Evolutionary conservation across 1,284 basidiomycete species (phyloP).

Genomic region (Trichosporon coremiiforme): DNA sequence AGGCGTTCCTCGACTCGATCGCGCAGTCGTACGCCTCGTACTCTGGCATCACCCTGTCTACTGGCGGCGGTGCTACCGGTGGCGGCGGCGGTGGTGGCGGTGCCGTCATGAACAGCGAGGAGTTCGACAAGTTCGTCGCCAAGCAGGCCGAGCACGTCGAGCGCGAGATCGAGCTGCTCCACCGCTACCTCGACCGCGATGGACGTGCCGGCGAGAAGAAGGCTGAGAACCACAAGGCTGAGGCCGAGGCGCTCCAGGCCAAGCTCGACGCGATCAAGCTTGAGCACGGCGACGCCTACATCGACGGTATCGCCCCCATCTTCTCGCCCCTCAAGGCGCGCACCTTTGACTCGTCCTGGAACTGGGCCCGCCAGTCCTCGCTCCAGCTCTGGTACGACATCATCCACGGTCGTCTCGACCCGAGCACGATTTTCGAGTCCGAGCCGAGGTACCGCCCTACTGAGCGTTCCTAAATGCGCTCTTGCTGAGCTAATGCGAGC

Average conservation of each 20-base stretch:
- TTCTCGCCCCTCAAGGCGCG: constrained; percentile 96
- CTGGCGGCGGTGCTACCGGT: constrained; percentile 64
- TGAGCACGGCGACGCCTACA: constrained; percentile 84
- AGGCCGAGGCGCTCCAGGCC: constrained; percentile 68
- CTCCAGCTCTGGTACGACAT: constrained; percentile 97
- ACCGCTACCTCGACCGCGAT: constrained; percentile 93
- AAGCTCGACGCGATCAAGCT: constrained; percentile 76
- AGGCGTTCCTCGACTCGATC: constrained; percentile 86
- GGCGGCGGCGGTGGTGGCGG: constrained; percentile 68
- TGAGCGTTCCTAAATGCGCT: constrained; percentile 22
- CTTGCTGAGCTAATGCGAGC: too few species aligned
- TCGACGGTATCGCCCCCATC: constrained; percentile 89
- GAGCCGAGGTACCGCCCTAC: constrained; percentile 39
- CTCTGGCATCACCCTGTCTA: constrained; percentile 79
- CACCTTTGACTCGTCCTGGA: constrained; percentile 98
- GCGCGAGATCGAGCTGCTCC: constrained; percentile 92
- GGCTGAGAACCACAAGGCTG: constrained; percentile 76
- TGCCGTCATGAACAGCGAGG: constrained; percentile 92
- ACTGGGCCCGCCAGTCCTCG: constrained; percentile 97
- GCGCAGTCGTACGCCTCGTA: constrained; percentile 83
- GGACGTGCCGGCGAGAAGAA: constrained; percentile 87
- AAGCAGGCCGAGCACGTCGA: constrained; percentile 90
- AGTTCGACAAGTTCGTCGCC: constrained; percentile 92
- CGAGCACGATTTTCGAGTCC: constrained; percentile 51
- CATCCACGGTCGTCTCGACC: constrained; percentile 72